These are phyloP conservation scores for Pyrus betulifolia DNA, from an alignment of 306 rosid genomes.

Conservation along the genomic window DNA sequence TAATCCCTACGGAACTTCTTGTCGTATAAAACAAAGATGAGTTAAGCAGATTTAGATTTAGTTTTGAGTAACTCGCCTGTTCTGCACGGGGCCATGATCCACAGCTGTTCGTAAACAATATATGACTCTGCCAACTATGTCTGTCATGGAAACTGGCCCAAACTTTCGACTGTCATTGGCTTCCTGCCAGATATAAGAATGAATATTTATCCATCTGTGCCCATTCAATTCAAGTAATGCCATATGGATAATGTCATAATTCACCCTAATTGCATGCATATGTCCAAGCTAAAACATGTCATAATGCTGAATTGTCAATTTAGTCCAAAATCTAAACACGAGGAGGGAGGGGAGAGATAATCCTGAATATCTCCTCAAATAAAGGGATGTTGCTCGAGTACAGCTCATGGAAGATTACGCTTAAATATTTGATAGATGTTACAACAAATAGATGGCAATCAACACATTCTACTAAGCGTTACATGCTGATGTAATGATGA, in stretches of 20 bases:
- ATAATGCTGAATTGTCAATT: not conserved
- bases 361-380: not conserved
- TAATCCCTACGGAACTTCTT: not conserved
- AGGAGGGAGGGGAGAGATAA: not conserved
- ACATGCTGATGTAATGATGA: not conserved
- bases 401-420: not conserved
- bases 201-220: not conserved
- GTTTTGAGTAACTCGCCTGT: conserved; percentile 43
- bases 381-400: not conserved
- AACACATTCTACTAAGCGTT: not conserved
- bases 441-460: not conserved
- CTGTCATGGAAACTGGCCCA: conserved; percentile 81
- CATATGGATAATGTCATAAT: not conserved
- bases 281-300: not conserved
- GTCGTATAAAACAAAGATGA: conserved; percentile 1
- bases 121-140: conserved; percentile 87
- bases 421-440: not conserved
- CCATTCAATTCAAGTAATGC: not conserved
- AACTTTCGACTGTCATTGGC: conserved; percentile 80
- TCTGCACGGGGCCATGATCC: conserved; percentile 91
- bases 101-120: conserved; percentile 83
- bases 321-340: not conserved
- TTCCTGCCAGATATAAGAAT: conserved; percentile 53
- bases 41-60: conserved; percentile 1
- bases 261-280: not conserved